Base-by-base conservation (phyloP, 2,329 filamentous ascomycete species). In the Colletotrichum coccodes region DNA sequence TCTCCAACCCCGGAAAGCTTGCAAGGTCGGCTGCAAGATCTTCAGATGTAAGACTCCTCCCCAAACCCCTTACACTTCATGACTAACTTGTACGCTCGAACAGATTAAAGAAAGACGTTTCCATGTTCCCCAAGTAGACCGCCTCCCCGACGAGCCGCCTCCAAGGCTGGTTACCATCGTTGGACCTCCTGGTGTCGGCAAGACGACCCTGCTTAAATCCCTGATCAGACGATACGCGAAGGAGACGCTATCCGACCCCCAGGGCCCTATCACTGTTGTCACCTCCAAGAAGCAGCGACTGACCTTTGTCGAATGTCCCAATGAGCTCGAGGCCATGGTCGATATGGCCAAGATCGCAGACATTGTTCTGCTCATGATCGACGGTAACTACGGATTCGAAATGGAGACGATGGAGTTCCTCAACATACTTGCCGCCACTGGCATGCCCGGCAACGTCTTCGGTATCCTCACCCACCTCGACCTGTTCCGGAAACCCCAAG, bases 361-460 rank as follows among this genome's bases (percentile, higher is more conserved):
- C 79, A 98, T 99, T 75, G 94, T 98, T 6, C 86, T 99, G 57
- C 87, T 99, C 64, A 96, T 99, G 93, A 99, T 99, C 74, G 96
- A 99, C 78, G 97, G 96, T 64, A 98, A 98, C 82, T 99, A 93
- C 76, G 97, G 96, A 16, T 99, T 99, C 77, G 96, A 99, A 82
- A 99, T 99, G 96, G 96, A 99, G 86, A 99, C 96, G 0, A 99
- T 99, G 96, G 96, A 99, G 81, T 99, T 99, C 71, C 84, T 99
- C 76, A 98, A 98, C 75, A 91, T 98, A 21, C 85, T 99, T 58
- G 92, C 93, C n/a, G 90, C 94, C 3, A 97, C 93, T 34, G 96
- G 96, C 79, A 98, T 99, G 95, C 96, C 97, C 0, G 95, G 96
- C 72, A 99, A 99, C 75, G 95, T 99, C 42, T 98, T 99, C 78